phyloP scores from a whole-genome alignment of 2,329 filamentous ascomycete genomes.

The Trichoderma sp. region DNA sequence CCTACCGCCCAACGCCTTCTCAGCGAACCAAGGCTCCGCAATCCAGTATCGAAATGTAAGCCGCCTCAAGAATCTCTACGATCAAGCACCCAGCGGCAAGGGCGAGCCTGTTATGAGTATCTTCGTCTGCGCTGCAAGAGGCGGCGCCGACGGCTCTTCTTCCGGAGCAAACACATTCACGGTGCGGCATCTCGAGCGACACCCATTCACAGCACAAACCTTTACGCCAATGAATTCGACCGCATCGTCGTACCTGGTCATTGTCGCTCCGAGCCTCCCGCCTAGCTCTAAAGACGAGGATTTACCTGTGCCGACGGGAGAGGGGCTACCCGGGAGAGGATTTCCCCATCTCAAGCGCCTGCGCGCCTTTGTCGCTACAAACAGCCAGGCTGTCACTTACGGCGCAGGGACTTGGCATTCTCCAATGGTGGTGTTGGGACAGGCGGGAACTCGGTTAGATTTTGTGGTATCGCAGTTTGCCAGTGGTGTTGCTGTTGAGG shows the following conservation, averaged over 20 bases:
- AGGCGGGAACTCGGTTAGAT: slow-evolving; percentile 61
- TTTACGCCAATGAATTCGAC: slow-evolving; percentile 74
- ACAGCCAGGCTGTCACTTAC: slow-evolving; percentile 86
- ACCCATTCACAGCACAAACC: slow-evolving; percentile 92
- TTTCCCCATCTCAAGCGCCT: slow-evolving; percentile 72
- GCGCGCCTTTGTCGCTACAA: slow-evolving; percentile 76
- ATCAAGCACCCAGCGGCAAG: slow-evolving; percentile 58
- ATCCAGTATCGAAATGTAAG: slow-evolving; percentile 84
- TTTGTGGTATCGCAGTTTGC: slow-evolving; percentile 90
- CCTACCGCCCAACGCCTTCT: slow-evolving; percentile 52
- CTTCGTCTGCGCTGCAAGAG: slow-evolving; percentile 70
- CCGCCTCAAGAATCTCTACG: slow-evolving; percentile 70
- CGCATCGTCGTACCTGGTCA: slow-evolving; percentile 69
- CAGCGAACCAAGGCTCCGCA: slow-evolving; percentile 83
- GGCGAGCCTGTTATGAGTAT: slow-evolving; percentile 73
- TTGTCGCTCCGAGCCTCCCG: slow-evolving; percentile 79
- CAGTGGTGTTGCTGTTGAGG: slow-evolving; percentile 79
- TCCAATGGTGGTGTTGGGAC: slow-evolving; percentile 86
- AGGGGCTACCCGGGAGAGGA: slow-evolving; percentile 58
- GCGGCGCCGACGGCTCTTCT: slow-evolving; percentile 22
- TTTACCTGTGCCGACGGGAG: slow-evolving; percentile 35
- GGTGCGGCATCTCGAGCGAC: slow-evolving; percentile 77
- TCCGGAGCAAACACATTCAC: slow-evolving; percentile 48
- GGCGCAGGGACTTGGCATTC: slow-evolving; percentile 92
- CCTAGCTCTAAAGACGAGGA: slow-evolving; percentile 35